A percentile compares a stretch with the other conserved stretches of the same genome.
Conservation (phyloP, 2,329 filamentous ascomycete species). For the Xylariaceae sp. region DNA sequence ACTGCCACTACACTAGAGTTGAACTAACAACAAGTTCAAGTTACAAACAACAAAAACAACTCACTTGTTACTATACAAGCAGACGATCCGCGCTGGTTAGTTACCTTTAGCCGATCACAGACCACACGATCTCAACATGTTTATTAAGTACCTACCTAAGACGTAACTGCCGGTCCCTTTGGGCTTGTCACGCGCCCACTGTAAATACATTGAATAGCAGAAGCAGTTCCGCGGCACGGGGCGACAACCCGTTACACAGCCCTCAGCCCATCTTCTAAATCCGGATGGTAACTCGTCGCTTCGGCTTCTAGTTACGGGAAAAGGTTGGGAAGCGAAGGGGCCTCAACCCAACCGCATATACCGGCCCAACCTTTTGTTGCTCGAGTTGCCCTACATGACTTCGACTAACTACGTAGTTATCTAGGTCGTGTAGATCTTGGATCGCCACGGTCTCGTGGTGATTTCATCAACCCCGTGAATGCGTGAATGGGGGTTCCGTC, state of each 20-base stretch:
- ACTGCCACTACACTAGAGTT: no score
- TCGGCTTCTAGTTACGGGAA: constrained; percentile 1
- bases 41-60: no score
- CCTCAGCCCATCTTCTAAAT: constrained; percentile 7
- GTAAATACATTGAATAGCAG: background rate
- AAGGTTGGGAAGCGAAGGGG: background rate
- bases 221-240: constrained; percentile 13
- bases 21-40: no score
- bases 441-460: constrained; percentile 11
- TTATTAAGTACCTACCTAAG: background rate
- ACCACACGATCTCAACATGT: background rate
- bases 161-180: no score
- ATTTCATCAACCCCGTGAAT: constrained; percentile 8
- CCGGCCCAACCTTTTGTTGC: no score
- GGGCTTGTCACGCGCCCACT: no score
- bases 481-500: constrained; percentile 18
- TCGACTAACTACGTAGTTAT: no score
- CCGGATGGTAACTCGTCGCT: constrained; percentile 16
- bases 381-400: no score
- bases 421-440: constrained; percentile 16
- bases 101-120: no score
- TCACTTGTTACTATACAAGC: no score
- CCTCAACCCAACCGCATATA: background rate
- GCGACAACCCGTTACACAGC: constrained; percentile 12
- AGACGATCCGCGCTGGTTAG: background rate